phyloP scores from a whole-genome alignment of 441 rosid genomes.

The Viola pubescens region DNA sequence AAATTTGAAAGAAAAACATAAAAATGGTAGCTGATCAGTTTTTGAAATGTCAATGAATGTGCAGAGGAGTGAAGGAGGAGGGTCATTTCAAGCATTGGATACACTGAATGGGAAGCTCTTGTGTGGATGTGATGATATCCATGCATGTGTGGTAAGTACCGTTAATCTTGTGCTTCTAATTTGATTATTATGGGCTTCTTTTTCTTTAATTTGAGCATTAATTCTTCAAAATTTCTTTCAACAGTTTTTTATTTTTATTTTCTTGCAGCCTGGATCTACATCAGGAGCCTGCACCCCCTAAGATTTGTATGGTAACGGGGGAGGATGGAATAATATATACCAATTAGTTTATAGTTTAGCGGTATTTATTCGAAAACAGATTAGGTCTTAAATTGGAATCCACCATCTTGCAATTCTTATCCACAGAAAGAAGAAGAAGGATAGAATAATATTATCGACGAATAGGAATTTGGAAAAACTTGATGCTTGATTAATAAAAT shows the following conservation, averaged over 20 bases:
- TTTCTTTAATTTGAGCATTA: not conserved
- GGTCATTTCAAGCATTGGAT: constrained; percentile 44
- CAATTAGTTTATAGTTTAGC: too few species aligned
- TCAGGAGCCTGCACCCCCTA: constrained; percentile 31
- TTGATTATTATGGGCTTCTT: not conserved
- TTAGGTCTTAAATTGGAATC: too few species aligned
- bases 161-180: not conserved
- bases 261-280: constrained; percentile 38
- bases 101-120: constrained; percentile 38
- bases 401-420: too few species aligned
- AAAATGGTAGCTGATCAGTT: not conserved
- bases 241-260: not conserved
- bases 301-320: too few species aligned
- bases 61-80: constrained; percentile 51
- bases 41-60: not conserved
- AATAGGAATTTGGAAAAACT: too few species aligned
- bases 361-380: too few species aligned
- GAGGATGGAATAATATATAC: too few species aligned
- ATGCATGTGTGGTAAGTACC: constrained; percentile 29
- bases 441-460: too few species aligned
- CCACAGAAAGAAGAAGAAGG: too few species aligned
- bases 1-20: not conserved
- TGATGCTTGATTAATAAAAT: too few species aligned
- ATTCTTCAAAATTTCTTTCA: too few species aligned
- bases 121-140: constrained; percentile 44